Percentiles rank a stretch among this genome's conserved stretches.
Evolutionary conservation across 495 filamentous ascomycete species (phyloP).

Genomic region (Pyrenula aspistea): DNA sequence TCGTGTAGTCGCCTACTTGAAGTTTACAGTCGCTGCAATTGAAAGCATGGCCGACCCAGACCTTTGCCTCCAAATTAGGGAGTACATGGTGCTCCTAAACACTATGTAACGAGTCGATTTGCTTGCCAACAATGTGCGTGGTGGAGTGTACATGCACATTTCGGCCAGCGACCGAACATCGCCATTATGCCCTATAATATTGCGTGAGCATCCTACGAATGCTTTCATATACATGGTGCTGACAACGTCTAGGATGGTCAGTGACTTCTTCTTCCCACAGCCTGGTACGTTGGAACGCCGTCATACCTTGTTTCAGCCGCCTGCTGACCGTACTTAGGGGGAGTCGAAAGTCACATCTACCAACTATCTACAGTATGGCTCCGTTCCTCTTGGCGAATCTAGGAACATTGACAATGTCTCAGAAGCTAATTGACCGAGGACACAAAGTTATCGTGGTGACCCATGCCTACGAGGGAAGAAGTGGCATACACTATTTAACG

Average conservation of each 20-base stretch:
- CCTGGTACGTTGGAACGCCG: conserved; percentile 48
- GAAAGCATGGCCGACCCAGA: too few species aligned
- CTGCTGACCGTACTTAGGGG: conserved; percentile 46
- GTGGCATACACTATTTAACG: conserved; percentile 90
- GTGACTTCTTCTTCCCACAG: conserved; percentile 98
- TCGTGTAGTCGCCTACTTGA: too few species aligned
- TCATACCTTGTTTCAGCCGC: too few species aligned
- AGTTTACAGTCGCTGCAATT: too few species aligned
- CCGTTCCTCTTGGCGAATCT: background rate
- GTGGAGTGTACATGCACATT: too few species aligned
- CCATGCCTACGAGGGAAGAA: conserved; percentile 85
- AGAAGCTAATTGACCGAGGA: conserved; percentile 89
- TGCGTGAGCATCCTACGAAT: conserved; percentile 37
- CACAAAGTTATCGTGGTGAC: conserved; percentile 98
- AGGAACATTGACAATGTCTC: background rate
- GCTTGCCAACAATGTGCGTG: too few species aligned
- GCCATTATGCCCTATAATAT: conserved; percentile 71
- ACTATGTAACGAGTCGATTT: too few species aligned
- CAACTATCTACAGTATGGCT: conserved; percentile 64
- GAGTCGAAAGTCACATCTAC: conserved; percentile 96
- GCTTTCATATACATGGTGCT: conserved; percentile 2
- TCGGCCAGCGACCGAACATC: too few species aligned
- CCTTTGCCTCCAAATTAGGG: too few species aligned
- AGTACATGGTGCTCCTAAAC: too few species aligned
- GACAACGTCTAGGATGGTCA: conserved; percentile 61